Percentiles rank a stretch among this genome's conserved stretches.
phyloP scores from a whole-genome alignment of 2,329 filamentous ascomycete species.

The Trichoderma breve region DNA sequence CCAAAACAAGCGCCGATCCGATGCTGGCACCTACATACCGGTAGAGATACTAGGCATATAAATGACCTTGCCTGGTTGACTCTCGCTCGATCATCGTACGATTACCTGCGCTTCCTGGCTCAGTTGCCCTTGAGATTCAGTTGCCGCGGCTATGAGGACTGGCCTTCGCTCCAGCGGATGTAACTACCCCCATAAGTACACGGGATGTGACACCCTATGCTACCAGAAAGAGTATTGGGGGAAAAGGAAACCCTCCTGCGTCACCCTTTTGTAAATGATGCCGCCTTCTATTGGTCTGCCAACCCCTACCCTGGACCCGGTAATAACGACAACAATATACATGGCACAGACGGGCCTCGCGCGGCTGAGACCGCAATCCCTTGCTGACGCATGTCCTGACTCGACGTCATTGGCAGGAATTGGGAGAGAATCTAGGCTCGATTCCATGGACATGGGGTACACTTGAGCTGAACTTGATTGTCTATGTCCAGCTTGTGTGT shows the following conservation, averaged over 20 bases:
- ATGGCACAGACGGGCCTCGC: background rate
- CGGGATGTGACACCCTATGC: background rate
- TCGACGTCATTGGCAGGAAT: background rate
- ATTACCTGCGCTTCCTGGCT: background rate
- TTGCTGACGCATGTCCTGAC: background rate
- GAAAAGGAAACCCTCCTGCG: constrained; percentile 3
- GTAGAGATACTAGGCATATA: background rate
- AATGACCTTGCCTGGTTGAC: background rate
- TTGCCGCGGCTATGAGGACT: background rate
- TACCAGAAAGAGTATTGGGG: background rate
- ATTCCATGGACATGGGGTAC: background rate
- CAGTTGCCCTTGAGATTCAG: background rate
- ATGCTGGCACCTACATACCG: background rate
- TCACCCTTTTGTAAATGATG: background rate
- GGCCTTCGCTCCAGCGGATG: background rate
- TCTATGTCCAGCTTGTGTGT: background rate
- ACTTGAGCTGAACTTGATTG: background rate
- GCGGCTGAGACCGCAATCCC: constrained; percentile 1
- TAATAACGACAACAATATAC: constrained; percentile 5
- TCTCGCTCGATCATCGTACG: background rate
- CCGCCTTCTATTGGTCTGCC: background rate
- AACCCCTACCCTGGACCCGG: background rate
- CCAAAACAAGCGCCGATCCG: background rate
- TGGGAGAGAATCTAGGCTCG: background rate
- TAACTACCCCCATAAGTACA: background rate